Conservation (phyloP, 2,329 filamentous ascomycete species). For the Fusarium brevicatenulatum region DNA sequence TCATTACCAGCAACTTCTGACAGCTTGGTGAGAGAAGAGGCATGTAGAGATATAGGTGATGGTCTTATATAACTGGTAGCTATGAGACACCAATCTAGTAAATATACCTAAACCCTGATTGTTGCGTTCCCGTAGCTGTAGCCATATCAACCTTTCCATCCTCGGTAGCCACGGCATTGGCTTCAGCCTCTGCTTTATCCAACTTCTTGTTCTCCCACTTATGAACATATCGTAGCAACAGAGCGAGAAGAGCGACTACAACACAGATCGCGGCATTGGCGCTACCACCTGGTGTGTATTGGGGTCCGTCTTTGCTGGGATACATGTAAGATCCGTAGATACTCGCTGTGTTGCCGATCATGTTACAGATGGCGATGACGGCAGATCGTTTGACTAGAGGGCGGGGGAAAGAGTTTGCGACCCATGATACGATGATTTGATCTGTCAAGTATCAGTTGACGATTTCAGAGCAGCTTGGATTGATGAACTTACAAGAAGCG, state of each 20-base stretch:
- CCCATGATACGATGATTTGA: slow-evolving; percentile 71
- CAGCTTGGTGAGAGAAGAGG: too few relatives aligned
- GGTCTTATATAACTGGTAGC: too few relatives aligned
- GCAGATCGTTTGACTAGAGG: slow-evolving; percentile 73
- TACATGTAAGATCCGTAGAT: slow-evolving; percentile 63
- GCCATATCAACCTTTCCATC: neutral
- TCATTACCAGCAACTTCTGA: fast-evolving
- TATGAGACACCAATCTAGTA: neutral
- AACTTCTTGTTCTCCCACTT: slow-evolving; percentile 69
- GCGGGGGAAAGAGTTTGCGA: slow-evolving; percentile 77
- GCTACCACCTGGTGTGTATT: slow-evolving; percentile 64
- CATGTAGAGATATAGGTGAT: too few relatives aligned
- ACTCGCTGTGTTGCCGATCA: slow-evolving; percentile 69
- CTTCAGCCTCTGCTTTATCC: slow-evolving; percentile 56
- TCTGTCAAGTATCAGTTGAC: slow-evolving; percentile 36
- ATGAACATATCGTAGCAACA: slow-evolving; percentile 63
- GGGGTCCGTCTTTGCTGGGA: slow-evolving; percentile 52
- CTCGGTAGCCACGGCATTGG: neutral
- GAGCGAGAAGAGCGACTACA: slow-evolving; percentile 65
- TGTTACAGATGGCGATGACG: slow-evolving; percentile 72
- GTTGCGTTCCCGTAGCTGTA: neutral
- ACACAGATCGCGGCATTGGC: slow-evolving; percentile 72
- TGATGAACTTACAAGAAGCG: slow-evolving; percentile 52
- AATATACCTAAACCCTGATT: slow-evolving; percentile 29
- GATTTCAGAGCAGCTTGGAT: fast-evolving